Base-by-base conservation (phyloP, 1,284 basidiomycete genomes). In the Ganoderma leucocontextum region DNA sequence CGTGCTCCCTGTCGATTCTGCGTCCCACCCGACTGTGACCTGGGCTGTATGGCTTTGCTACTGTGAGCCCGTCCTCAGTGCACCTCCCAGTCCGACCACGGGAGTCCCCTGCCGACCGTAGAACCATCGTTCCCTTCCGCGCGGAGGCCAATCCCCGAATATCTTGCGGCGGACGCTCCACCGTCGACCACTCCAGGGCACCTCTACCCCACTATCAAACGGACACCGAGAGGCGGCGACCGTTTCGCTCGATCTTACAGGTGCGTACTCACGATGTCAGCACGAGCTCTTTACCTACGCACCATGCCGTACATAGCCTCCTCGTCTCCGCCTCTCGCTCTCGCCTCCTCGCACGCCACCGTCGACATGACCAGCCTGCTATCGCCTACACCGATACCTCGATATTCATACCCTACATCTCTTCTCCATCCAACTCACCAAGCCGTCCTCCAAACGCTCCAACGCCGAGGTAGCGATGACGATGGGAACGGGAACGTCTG, bases 241-340 rank as follows among this genome's bases (percentile, higher is more conserved):
- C 5, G 39, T 41, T 41, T 13, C n/a, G 8, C 1, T 17, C n/a
- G 1, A 22, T 2, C 47, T 3, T 22, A 7, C 17, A 49, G 47
- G 47, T 49, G 47, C 47, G 47, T 49, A 49, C 47, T 49, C n/a
- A 22, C n/a, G n/a, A 9, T 49, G n/a, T 49, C 47, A 49, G 47
- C 47, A n/a, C 8, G 47, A 25, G 47, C 47, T 8, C 47, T 49
- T 22, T 49, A 49, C 47, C 47, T 25, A 49, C 47, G 47, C 47
- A 49, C 47, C 47, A 22, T 49, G n/a, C 47, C 47, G 19, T 22
- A 22, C 47, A 49, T 10, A 49, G 9, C 47, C 47, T 49, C 9
- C 9, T 42, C 15, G 13, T 42, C 41, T 15, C 15, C 10, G 2
- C 2, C 13, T 15, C 12, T 22, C n/a, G 8, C n/a, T 9, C 12